Conservation (phyloP, 352 stramenopile genomes). For the Aphanomyces astaci region DNA sequence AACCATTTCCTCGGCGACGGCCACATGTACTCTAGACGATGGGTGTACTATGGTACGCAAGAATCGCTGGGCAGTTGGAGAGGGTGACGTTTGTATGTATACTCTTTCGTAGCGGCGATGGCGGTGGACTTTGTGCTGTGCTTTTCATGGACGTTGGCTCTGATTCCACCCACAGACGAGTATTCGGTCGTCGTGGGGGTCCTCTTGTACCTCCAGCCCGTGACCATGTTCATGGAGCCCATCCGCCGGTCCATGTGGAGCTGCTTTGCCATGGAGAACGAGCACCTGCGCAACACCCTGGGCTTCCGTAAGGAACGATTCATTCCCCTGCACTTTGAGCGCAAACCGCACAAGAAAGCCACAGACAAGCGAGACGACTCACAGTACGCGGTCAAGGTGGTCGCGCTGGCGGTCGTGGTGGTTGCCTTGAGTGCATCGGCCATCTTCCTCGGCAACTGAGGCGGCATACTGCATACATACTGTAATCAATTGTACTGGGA, state of each 20-base stretch:
- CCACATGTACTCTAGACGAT: conserved; percentile 76
- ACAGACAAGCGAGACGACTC: not conserved
- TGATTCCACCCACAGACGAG: conserved; percentile 42
- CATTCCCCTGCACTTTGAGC: conserved; percentile 59
- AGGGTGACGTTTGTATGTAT: not conserved
- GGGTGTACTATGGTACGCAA: conserved; percentile 52
- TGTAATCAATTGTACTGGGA: too few species aligned
- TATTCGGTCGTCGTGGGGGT: conserved; percentile 42
- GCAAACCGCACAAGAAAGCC: not conserved
- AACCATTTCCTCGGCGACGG: conserved; percentile 67
- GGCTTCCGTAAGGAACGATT: conserved; percentile 72
- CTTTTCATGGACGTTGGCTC: conserved; percentile 73
- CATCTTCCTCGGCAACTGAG: not conserved
- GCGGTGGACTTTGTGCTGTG: conserved; percentile 62
- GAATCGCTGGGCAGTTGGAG: not conserved
- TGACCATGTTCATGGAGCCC: conserved; percentile 76
- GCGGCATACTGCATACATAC: too few species aligned
- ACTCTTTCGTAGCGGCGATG: conserved; percentile 35
- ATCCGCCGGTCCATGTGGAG: conserved; percentile 81
- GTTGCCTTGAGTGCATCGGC: not conserved
- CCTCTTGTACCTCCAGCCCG: conserved; percentile 66
- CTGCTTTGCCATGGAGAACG: conserved; percentile 79
- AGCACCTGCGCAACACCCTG: conserved; percentile 79
- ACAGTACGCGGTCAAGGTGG: conserved; percentile 5
- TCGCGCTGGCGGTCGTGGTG: not conserved